phyloP scores from a whole-genome alignment of 2,329 filamentous ascomycete genomes.

The Cytospora leucostoma region DNA sequence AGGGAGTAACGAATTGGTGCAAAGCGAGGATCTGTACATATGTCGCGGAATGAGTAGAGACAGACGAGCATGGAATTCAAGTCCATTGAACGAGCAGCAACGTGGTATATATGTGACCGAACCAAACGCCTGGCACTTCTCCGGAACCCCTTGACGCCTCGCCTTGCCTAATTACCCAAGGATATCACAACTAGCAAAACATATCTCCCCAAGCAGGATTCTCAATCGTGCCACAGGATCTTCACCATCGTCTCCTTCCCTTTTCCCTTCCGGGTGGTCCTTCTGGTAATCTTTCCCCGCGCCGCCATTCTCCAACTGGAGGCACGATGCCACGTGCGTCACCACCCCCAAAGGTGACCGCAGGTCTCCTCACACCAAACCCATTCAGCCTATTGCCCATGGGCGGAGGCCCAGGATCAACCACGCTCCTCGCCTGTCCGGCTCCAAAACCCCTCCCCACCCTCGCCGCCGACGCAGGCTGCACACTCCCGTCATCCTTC shows the following conservation, averaged over 20 bases:
- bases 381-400: conserved; percentile 44
- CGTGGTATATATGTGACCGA: background rate
- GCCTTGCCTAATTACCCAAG: conserved; percentile 1
- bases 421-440: conserved; percentile 38
- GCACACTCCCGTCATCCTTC: conserved; percentile 68
- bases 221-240: conserved; percentile 37
- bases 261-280: conserved; percentile 51
- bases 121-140: background rate
- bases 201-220: background rate
- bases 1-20: background rate
- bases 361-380: conserved; percentile 35
- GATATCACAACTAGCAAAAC: background rate
- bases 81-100: background rate
- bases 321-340: conserved; percentile 39
- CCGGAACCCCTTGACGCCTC: conserved; percentile 1
- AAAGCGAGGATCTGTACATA: conserved; percentile 23
- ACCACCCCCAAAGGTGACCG: conserved; percentile 35
- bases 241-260: conserved; percentile 41
- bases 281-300: conserved; percentile 64
- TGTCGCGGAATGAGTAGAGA: background rate
- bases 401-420: conserved; percentile 27
- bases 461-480: conserved; percentile 57
- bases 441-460: conserved; percentile 44
- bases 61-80: background rate
- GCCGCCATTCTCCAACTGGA: conserved; percentile 62